Conservation (phyloP, 495 filamentous ascomycete genomes). For the Trichoderma parareesei region DNA sequence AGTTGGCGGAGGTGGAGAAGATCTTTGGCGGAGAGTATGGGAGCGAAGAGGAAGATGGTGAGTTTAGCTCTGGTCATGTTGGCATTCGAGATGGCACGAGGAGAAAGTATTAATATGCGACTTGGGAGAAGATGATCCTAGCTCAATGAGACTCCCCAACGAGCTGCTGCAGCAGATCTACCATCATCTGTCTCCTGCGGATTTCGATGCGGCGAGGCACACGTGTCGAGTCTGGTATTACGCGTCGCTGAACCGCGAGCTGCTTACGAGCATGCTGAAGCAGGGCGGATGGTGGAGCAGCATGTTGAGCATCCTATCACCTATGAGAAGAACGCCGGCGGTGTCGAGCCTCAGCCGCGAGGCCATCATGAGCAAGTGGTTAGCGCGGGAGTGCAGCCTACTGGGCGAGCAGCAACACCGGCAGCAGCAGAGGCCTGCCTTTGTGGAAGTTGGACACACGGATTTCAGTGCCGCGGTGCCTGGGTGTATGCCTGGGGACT, state of each 20-base stretch:
- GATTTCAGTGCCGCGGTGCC: constrained; percentile 30
- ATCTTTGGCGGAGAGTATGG: background rate
- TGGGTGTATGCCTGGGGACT: constrained; percentile 12
- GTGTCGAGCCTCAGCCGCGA: constrained; percentile 23
- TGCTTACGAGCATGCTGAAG: constrained; percentile 48
- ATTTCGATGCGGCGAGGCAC: constrained; percentile 60
- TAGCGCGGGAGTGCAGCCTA: constrained; percentile 56
- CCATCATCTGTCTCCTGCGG: constrained; percentile 43
- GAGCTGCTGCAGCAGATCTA: constrained; percentile 59
- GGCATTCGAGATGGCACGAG: no score
- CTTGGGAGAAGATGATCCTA: constrained; percentile 1
- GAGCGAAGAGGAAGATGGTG: background rate
- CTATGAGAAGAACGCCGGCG: constrained; percentile 17
- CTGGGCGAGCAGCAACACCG: constrained; percentile 10
- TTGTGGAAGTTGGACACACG: constrained; percentile 16
- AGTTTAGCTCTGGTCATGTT: background rate
- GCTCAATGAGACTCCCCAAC: constrained; percentile 35
- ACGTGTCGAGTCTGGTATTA: constrained; percentile 61
- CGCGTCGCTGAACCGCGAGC: constrained; percentile 44
- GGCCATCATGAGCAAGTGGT: constrained; percentile 50
- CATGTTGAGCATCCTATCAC: constrained; percentile 35
- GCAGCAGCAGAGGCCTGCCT: constrained; percentile 3
- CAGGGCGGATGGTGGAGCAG: constrained; percentile 49
- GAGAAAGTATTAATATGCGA: background rate
- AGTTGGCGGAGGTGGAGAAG: background rate